These are phyloP conservation scores for Agaricus blazei DNA, from an alignment of 768 basidiomycete genomes.

Conservation along the genomic window DNA sequence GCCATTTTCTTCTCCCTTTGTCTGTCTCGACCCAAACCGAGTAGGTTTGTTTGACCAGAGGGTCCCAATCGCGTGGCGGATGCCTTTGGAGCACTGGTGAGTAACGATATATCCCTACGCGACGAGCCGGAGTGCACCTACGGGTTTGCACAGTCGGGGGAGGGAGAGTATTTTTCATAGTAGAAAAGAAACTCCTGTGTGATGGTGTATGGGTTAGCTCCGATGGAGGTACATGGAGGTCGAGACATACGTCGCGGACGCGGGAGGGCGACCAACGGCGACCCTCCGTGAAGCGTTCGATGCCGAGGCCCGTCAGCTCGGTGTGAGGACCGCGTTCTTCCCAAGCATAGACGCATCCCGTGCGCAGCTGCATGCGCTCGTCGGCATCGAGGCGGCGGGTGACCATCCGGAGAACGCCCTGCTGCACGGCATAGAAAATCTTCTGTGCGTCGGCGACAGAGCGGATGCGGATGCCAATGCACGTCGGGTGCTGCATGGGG, in stretches of 20 bases:
- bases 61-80: constrained; percentile 59
- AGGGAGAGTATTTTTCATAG: constrained; percentile 64
- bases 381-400: constrained; percentile 74
- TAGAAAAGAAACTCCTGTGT: constrained; percentile 79
- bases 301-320: constrained; percentile 74
- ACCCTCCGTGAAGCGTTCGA: constrained; percentile 84
- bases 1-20: constrained; percentile 72
- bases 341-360: constrained; percentile 61
- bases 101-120: not conserved
- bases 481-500: constrained; percentile 69
- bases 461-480: constrained; percentile 67
- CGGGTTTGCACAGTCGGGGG: constrained; percentile 36
- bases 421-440: constrained; percentile 70
- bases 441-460: constrained; percentile 76
- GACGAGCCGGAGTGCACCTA: constrained; percentile 12
- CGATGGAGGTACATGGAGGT: constrained; percentile 5
- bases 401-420: constrained; percentile 63
- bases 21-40: constrained; percentile 70
- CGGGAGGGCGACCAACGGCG: constrained; percentile 80
- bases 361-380: constrained; percentile 54
- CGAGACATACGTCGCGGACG: constrained; percentile 65
- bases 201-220: constrained; percentile 10
- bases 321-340: constrained; percentile 72
- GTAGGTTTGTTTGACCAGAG: constrained; percentile 79
- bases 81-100: constrained; percentile 3